Base-by-base conservation (phyloP, 257 asterid genomes). In the Leonotis leonurus region DNA sequence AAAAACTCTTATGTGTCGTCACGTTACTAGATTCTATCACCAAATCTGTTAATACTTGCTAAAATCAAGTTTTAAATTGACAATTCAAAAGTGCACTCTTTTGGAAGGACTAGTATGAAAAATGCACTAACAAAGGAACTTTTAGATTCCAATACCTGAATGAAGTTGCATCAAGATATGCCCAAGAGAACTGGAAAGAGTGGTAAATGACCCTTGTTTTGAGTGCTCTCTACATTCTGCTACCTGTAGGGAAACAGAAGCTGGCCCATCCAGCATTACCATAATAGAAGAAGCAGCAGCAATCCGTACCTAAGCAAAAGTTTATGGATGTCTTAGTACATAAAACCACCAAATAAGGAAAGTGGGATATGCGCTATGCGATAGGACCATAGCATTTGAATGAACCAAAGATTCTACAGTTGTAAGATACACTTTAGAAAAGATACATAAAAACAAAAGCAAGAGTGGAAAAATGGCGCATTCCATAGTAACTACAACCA, bases 151-250 rank as follows among this genome's bases (percentile, higher is more conserved):
- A 37, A 64, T 78, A 91, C 98, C 98, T 75, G 89, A 76, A 82
- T 91, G 98, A 51, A 91, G 77, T 73, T 91, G 95, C 94, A 91
- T 80, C 70, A 88, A 77, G 62, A 91, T 88, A 62, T 91, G 95
- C 60, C 98, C 98, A 77, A 91, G 96, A 59, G 96, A 84, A 64
- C 87, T 81, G 70, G 98, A 91, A 67, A 91, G 91, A 61, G 98
- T 75, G 30, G 96, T 91, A 76, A 86, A 91, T 54, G 98, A 86
- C 62, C 92, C 95, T 72, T 78, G 71, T 77, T 78, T 91, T 55
- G 90, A 52, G 63, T 78, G 75, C 59, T 70, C 95, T 68, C 74
- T 84, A 62, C 71, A 84, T 67, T 88, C 98, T 70, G 98, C 98
- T 51, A 91, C 88, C 84, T 91, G 95, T 65, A 91, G 92, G 78